phyloP scores from a whole-genome alignment of 306 rosid genomes.

The Clitoria ternatea region DNA sequence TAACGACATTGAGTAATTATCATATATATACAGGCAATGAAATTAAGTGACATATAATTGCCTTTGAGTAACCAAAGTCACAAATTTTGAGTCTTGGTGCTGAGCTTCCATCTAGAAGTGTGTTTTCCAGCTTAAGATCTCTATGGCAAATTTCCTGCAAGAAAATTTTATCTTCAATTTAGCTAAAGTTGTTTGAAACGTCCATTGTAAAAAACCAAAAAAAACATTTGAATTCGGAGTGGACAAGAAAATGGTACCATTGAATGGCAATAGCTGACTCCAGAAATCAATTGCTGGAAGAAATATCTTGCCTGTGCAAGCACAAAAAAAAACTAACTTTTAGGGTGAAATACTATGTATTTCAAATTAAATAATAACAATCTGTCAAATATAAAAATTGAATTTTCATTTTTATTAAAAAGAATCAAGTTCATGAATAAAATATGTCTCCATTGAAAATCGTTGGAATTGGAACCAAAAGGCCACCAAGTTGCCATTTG shows the following conservation, averaged over 20 bases:
- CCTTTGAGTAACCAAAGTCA: constrained; percentile 98
- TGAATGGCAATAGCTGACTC: constrained; percentile 95
- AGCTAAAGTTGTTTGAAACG: background rate
- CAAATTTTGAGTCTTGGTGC: constrained; percentile 93
- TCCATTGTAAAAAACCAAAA: background rate
- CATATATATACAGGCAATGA: too few relatives aligned
- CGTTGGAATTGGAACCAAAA: background rate
- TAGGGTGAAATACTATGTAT: background rate
- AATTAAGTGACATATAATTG: constrained; percentile 21
- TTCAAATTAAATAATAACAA: background rate
- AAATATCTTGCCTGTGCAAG: constrained; percentile 72
- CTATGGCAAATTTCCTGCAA: constrained; percentile 95
- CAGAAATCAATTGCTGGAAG: constrained; percentile 94
- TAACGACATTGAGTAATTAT: background rate
- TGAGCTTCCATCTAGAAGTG: constrained; percentile 92
- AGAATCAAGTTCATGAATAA: too few relatives aligned
- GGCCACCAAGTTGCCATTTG: constrained; percentile 2
- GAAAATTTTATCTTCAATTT: constrained; percentile 1
- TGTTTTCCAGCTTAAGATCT: constrained; percentile 97
- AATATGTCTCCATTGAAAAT: too few relatives aligned
- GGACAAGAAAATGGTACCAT: constrained; percentile 49
- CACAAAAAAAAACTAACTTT: constrained; percentile 14
- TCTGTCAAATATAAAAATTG: background rate
- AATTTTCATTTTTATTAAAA: too few relatives aligned
- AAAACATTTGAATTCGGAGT: background rate